Evolutionary conservation across 176 grass and related monocot genomes (phyloP).

Genomic region (Cocos nucifera): DNA sequence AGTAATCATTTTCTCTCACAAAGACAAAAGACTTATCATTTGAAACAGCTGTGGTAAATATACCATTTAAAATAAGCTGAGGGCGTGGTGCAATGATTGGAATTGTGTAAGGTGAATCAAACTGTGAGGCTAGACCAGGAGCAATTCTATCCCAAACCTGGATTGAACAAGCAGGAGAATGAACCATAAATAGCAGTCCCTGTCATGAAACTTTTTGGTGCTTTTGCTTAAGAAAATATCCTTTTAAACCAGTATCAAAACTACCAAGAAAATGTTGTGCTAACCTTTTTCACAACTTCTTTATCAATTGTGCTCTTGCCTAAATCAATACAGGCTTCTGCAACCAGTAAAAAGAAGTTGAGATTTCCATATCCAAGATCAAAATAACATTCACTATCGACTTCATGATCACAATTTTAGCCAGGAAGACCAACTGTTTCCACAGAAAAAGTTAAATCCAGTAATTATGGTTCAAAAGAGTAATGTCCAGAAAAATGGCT

Average conservation of each 20-base stretch:
- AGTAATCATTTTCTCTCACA: too few relatives aligned
- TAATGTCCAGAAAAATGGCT: too few relatives aligned
- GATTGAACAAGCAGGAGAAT: constrained; percentile 11
- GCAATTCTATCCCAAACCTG: constrained; percentile 95
- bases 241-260: neutral
- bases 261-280: neutral
- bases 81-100: constrained; percentile 53
- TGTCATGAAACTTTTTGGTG: too few relatives aligned
- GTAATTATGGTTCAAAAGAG: too few relatives aligned
- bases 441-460: too few relatives aligned
- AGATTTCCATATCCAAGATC: neutral
- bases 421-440: too few relatives aligned
- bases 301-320: constrained; percentile 60
- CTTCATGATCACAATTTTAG: too few relatives aligned
- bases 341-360: constrained; percentile 8
- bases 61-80: constrained; percentile 77
- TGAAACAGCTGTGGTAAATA: neutral
- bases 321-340: constrained; percentile 69
- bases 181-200: too few relatives aligned
- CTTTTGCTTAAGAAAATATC: too few relatives aligned
- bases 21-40: too few relatives aligned
- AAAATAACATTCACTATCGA: too few relatives aligned
- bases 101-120: constrained; percentile 60
- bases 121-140: constrained; percentile 56
- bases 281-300: constrained; percentile 69